Evolutionary conservation across 768 basidiomycete species (phyloP).

Genomic region (Dioszegia aurantiaca): DNA sequence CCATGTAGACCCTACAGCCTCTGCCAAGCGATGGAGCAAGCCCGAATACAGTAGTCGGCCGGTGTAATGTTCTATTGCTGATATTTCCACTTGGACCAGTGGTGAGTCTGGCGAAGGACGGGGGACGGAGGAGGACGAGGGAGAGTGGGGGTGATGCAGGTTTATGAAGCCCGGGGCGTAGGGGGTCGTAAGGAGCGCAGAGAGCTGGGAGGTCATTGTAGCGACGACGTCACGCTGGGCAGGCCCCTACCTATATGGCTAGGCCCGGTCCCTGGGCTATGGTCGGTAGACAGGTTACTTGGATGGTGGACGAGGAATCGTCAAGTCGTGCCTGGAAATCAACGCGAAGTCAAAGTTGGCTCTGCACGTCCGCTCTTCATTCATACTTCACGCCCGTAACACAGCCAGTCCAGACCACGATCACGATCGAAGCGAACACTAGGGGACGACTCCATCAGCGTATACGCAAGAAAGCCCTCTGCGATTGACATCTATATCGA

Average conservation of each 20-base stretch:
- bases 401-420: too few relatives aligned
- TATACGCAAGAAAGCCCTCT: too few relatives aligned
- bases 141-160: constrained; percentile 50
- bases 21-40: constrained; percentile 22
- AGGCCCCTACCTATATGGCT: too few relatives aligned
- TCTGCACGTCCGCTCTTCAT: background rate
- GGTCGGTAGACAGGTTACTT: too few relatives aligned
- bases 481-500: too few relatives aligned
- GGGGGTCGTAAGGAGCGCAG: constrained; percentile 22
- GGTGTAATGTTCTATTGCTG: constrained; percentile 32
- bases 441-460: too few relatives aligned
- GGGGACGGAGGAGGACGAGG: constrained; percentile 20
- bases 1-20: background rate
- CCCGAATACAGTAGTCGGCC: constrained; percentile 33
- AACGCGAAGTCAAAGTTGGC: background rate
- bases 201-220: constrained; percentile 20
- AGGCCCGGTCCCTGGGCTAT: too few relatives aligned
- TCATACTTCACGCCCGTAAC: background rate
- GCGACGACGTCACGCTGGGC: background rate
- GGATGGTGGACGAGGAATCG: too few relatives aligned
- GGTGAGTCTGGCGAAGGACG: background rate
- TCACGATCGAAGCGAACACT: too few relatives aligned
- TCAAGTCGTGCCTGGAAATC: too few relatives aligned
- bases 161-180: constrained; percentile 44
- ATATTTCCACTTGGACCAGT: constrained; percentile 15